Evolutionary conservation across 1,139 yeast species (phyloP), one percentile per base, ranked within the genome.

Genomic region (Petasospora rhodanensis): DNA sequence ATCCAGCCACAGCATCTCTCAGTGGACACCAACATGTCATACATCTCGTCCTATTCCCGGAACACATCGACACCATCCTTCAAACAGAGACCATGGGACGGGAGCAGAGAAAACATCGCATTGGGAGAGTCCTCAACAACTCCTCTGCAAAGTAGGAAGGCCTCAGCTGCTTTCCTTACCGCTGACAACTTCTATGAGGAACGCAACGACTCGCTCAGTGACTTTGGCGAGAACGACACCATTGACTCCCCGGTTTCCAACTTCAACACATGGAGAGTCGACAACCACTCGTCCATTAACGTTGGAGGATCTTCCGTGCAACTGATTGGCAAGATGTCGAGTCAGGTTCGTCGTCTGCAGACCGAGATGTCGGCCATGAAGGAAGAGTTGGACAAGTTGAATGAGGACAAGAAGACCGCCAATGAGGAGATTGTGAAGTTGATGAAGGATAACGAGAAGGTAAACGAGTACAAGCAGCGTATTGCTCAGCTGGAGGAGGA

Each of bases 301-400:
- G 44, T 52, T 3, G 41, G 52, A 9, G 56, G 55, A 13, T 23
- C 24, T 9, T 64, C 70, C 30, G 68, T 79, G 29, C 94, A 83
- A 51, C 54, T 85, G 21, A 70, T 85, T 26, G 79, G 81, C 43
- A 79, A 80, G 46, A 70, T 86, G 72, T 72, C 86, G 32, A 64
- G 84, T 1, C 85, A 79, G 30, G 76, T 89, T 14, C 71, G 95
- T 38, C 69, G 89, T 37, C 62, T 89, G 26, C 96, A 91, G 52
- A 73, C 82, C 13, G 96, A 91, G 52, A 57, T 87, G 22, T 59
- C 73, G 27, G 70, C 85, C 0, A 59, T 79, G 33, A 73, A 68
- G 42, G 87, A 81, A 31, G 89, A 83, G 35, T 69, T 81, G 31
- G 62, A 63, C 10, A 67, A 66, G 35, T 55, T 83, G 21, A 56